A percentile compares a stretch with the other conserved stretches of the same genome.
Evolutionary conservation across 139 green algal genomes (phyloP).

Genomic region (Axilococcus clingmanii): DNA sequence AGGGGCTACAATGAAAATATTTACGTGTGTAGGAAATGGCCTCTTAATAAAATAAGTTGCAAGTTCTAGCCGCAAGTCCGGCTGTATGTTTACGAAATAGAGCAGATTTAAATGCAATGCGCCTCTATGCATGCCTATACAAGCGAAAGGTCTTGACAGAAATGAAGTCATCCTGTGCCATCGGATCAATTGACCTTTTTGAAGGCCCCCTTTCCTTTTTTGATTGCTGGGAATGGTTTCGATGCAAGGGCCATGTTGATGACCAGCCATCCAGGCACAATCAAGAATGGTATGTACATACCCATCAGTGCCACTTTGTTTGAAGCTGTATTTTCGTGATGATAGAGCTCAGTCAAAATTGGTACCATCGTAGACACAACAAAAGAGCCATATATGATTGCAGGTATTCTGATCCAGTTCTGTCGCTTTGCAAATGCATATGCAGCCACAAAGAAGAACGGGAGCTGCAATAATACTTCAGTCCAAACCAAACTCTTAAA

Average conservation of each 20-base stretch:
- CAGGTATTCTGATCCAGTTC: slow-evolving; percentile 63
- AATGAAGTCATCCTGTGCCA: no score
- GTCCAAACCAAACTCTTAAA: slow-evolving; percentile 53
- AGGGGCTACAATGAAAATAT: no score
- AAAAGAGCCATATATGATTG: slow-evolving; percentile 55
- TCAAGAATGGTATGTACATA: background rate
- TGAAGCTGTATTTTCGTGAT: background rate
- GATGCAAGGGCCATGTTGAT: background rate
- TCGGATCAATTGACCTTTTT: no score
- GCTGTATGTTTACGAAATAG: no score
- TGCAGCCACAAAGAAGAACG: slow-evolving; percentile 60
- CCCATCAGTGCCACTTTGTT: slow-evolving; percentile 2
- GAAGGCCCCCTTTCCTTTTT: background rate
- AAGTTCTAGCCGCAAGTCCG: no score
- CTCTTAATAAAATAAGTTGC: no score
- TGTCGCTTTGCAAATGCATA: slow-evolving; percentile 40
- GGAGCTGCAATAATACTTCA: slow-evolving; percentile 60
- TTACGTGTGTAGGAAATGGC: no score
- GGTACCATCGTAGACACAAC: slow-evolving; percentile 56
- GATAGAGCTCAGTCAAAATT: slow-evolving; percentile 45
- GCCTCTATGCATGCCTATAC: no score
- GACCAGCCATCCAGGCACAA: background rate
- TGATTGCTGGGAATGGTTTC: background rate
- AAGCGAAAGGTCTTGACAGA: no score
- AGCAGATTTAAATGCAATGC: no score